Base-by-base conservation (phyloP, 192 early-diverging fungal species). In the Borealophlyctis nickersoniae region DNA sequence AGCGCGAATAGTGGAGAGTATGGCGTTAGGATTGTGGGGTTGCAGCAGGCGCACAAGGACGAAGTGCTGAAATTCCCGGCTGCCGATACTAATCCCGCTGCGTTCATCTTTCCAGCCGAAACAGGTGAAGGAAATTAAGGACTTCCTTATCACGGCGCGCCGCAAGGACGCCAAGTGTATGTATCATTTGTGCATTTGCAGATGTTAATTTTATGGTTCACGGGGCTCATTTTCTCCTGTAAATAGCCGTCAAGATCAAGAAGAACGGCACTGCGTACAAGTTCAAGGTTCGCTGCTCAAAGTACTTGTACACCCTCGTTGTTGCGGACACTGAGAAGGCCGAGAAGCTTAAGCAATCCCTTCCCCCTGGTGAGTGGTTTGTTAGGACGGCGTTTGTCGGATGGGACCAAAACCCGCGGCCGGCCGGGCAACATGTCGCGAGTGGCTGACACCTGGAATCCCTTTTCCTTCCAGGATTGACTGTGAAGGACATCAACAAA, bases 271-370 rank as follows among this genome's bases (percentile, higher is more conserved):
- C 81, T 65, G 72, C 91, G 69, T 80, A 83, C 88, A 98, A 98
- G 88, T 97, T 98, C 89, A 98, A 98, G 92, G 89, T 98, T 67
- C 87, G 96, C 79, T 95, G 96, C 89, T 93, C 95, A 63, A 86
- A 87, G 71, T 97, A 93, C 88, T 86, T 98, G 73, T 98, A 98
- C 90, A 98, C 96, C 56, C 87, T 98, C 65, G 88, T 92, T 58
- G 90, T 98, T 69, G 84, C 92, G 56, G 96, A 98, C 81, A 81
- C 84, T 56, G 86, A 90, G 76, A 98, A 96, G 89, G 96, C 95
- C 62, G 80, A 87, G 71, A 98, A 98, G 88, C 86, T 98, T 56
- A 88, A 87, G 71, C 89, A 95, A 81, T 93, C 93, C 54, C 87
- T 98, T 57, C 96, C 96, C 66, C 92, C 96, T 51, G 89, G 89